phyloP scores from a whole-genome alignment of 257 asterid species.

The Forsythia viridissima region DNA sequence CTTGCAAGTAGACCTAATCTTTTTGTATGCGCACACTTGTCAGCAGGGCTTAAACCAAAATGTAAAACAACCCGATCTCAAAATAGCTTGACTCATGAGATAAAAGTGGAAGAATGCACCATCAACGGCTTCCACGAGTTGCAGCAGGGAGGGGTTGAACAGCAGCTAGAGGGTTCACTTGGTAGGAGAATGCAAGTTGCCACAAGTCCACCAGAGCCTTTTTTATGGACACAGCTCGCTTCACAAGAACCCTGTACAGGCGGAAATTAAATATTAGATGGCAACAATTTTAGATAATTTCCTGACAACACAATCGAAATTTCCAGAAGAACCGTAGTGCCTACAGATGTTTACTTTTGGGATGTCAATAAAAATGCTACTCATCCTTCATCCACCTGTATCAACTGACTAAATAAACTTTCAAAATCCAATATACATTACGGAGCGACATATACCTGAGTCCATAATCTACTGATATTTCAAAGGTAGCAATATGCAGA shows the following conservation, averaged over 20 bases:
- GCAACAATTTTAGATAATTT: neutral
- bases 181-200: slow-evolving; percentile 93
- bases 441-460: no score
- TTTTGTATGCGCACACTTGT: neutral
- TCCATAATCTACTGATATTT: no score
- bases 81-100: neutral
- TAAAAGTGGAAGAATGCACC: slow-evolving; percentile 10
- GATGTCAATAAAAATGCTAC: neutral
- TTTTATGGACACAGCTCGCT: slow-evolving; percentile 49
- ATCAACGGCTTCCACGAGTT: slow-evolving; percentile 47
- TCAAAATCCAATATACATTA: neutral
- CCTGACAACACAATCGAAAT: neutral
- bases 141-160: slow-evolving; percentile 65
- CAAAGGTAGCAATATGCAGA: no score
- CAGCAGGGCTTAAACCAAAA: neutral
- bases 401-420: neutral
- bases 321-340: neutral
- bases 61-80: slow-evolving; percentile 6
- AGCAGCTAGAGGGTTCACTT: slow-evolving; percentile 95
- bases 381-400: neutral
- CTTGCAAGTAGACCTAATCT: neutral
- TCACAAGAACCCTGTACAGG: slow-evolving; percentile 46
- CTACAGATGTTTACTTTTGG: neutral
- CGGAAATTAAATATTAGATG: slow-evolving; percentile 12
- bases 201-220: slow-evolving; percentile 69